Evolutionary conservation across 2,329 filamentous ascomycete species (phyloP).

Genomic region (Fusarium pseudograminearum): DNA sequence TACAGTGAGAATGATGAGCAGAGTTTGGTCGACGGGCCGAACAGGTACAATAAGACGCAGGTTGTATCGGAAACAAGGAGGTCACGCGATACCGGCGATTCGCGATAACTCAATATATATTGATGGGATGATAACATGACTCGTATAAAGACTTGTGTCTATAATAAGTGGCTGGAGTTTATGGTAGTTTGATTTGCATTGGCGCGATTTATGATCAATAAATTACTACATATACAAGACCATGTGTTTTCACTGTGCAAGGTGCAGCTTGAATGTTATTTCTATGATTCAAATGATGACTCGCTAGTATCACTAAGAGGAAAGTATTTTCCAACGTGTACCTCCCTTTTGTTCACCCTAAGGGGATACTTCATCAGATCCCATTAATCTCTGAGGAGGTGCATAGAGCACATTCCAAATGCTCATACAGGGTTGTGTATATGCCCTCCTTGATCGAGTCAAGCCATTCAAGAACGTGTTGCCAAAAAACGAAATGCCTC

Average conservation of each 20-base stretch:
- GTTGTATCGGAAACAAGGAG: slow-evolving; percentile 23
- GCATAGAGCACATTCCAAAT: not conserved
- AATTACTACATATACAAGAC: not conserved
- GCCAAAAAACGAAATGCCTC: not conserved
- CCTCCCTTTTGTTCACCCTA: not conserved
- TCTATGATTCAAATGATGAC: not conserved
- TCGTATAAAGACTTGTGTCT: not conserved
- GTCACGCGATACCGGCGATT: slow-evolving; percentile 19
- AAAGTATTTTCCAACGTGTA: not conserved
- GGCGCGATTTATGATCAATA: not conserved
- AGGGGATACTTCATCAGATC: not conserved
- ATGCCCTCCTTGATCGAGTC: not conserved
- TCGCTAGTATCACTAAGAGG: not conserved
- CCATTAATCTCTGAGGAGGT: not conserved
- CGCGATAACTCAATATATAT: slow-evolving; percentile 23
- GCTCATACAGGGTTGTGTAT: not conserved
- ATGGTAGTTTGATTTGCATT: not conserved
- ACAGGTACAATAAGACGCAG: slow-evolving; percentile 21
- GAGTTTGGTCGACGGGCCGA: slow-evolving; percentile 29
- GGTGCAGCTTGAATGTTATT: too few species aligned
- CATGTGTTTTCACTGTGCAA: too few species aligned
- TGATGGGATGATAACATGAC: not conserved
- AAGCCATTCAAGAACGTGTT: not conserved
- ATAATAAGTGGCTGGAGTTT: not conserved
- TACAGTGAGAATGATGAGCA: slow-evolving; percentile 45